These are phyloP conservation scores for Boletus reticuloceps DNA, from an alignment of 768 basidiomycete species.

Conservation along the genomic window DNA sequence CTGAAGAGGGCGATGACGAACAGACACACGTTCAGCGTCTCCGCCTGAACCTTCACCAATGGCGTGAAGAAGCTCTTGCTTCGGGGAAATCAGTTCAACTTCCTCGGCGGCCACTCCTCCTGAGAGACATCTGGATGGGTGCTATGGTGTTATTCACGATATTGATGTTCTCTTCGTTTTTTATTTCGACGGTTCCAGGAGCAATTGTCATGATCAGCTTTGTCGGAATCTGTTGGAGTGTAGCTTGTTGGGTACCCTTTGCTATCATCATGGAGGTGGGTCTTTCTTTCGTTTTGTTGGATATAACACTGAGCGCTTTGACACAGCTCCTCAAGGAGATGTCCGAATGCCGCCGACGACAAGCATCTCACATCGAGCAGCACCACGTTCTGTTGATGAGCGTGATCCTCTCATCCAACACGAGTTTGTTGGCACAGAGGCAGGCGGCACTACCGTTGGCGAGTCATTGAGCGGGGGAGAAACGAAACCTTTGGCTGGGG, in stretches of 20 bases:
- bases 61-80: slow-evolving; percentile 82
- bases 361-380: slow-evolving; percentile 12
- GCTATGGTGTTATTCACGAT: slow-evolving; percentile 78
- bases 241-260: slow-evolving; percentile 97
- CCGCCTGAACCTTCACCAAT: slow-evolving; percentile 66
- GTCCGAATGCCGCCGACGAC: slow-evolving; percentile 30
- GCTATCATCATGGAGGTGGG: slow-evolving; percentile 95
- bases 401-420: slow-evolving; percentile 57
- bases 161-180: slow-evolving; percentile 83
- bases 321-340: slow-evolving; percentile 73
- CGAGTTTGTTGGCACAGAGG: slow-evolving; percentile 43
- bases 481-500: slow-evolving; percentile 65
- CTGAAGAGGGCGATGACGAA: slow-evolving; percentile 63
- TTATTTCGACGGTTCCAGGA: slow-evolving; percentile 71
- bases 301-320: neutral
- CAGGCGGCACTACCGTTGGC: slow-evolving; percentile 37
- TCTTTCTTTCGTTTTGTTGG: slow-evolving; percentile 39
- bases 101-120: slow-evolving; percentile 86
- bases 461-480: slow-evolving; percentile 21
- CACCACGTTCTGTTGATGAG: slow-evolving; percentile 36
- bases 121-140: slow-evolving; percentile 92
- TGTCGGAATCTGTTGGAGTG: slow-evolving; percentile 94
- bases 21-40: slow-evolving; percentile 73
- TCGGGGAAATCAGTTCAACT: slow-evolving; percentile 72
- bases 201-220: slow-evolving; percentile 81